These are phyloP conservation scores for Periconia macrospinosa DNA, from an alignment of 2,329 filamentous ascomycete species.

Conservation along the genomic window DNA sequence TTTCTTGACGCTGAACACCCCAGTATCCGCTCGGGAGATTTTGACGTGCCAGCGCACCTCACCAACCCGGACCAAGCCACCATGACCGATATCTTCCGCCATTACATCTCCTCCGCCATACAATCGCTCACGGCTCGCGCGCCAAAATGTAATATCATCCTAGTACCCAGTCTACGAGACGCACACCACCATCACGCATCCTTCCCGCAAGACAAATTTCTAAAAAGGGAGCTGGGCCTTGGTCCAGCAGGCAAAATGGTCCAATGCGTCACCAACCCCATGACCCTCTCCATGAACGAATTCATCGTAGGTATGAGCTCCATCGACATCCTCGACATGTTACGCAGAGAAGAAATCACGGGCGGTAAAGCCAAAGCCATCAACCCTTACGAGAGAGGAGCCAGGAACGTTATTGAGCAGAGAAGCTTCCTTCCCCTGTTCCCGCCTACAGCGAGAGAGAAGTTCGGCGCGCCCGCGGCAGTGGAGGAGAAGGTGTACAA, in stretches of 20 bases:
- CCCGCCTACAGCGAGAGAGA: constrained; percentile 72
- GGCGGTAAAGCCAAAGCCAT: constrained; percentile 59
- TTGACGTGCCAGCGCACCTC: constrained; percentile 45
- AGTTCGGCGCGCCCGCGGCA: constrained; percentile 54
- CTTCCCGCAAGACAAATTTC: constrained; percentile 78
- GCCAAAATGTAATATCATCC: constrained; percentile 77
- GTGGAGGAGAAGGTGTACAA: constrained; percentile 58
- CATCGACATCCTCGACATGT: constrained; percentile 81
- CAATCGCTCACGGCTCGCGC: constrained; percentile 70
- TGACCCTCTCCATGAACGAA: constrained; percentile 87
- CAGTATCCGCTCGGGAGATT: constrained; percentile 65
- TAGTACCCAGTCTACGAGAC: constrained; percentile 83
- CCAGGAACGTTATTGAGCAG: constrained; percentile 82
- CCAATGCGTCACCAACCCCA: constrained; percentile 84
- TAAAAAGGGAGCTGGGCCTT: constrained; percentile 71
- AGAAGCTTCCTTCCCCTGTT: constrained; percentile 89
- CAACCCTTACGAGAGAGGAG: constrained; percentile 70
- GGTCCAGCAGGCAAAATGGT: constrained; percentile 64
- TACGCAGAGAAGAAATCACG: constrained; percentile 72
- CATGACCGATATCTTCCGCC: constrained; percentile 79
- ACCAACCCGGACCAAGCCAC: constrained; percentile 71
- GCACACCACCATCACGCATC: constrained; percentile 80
- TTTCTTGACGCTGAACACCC: constrained; percentile 94
- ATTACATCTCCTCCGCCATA: constrained; percentile 74
- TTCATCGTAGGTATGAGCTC: constrained; percentile 77